Base-by-base conservation (phyloP, 306 rosid species). In the Vigna radiata region DNA sequence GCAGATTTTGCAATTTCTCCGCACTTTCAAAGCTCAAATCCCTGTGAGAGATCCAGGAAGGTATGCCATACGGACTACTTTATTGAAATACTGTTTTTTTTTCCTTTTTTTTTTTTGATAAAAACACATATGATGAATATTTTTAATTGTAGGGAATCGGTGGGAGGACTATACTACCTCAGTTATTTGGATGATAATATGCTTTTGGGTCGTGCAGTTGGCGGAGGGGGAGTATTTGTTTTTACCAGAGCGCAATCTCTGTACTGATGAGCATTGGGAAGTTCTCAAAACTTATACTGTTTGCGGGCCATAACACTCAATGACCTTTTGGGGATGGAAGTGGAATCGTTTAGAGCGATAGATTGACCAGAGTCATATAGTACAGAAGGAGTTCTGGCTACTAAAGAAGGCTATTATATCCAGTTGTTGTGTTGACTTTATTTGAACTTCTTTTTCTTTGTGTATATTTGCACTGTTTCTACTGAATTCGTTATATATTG, bases 131-230 rank as follows among this genome's bases (percentile, higher is more conserved):
- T 59, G 60, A 74, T 66, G 58, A 33, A 70, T 19, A n/a, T 48
- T 49, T 61, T 68, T 54, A 68, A 48, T 47, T 79, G 83, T 74
- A 89, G 96, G 85, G 72, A 83, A 82, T 86, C 89, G 2, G 90
- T 92, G 0, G 98, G 96, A 81, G 98, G 97, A 41, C 90, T 92
- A n/a, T 94, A 91, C 69, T 94, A 92, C 80, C 95, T 92, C 46
- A 89, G 96, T 54, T 94, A 90, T 79, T 79, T 95, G 89, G 98
- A 95, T 62, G 82, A 84, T 43, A 90, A 90, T 73, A 79, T 95
- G 96, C 97, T 92, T 77, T 74, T 95, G 95, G 98, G 98, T 13
- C 97, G 97, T 49, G 91, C 98, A 6, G 96, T 92, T 78, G 98
- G 92, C 21, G 96, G 97, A 2, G 98, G 97, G 43, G 98, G 98